These are phyloP conservation scores for Chlamydomonas asymmetrica DNA, from an alignment of 139 green algal species.

Conservation along the genomic window DNA sequence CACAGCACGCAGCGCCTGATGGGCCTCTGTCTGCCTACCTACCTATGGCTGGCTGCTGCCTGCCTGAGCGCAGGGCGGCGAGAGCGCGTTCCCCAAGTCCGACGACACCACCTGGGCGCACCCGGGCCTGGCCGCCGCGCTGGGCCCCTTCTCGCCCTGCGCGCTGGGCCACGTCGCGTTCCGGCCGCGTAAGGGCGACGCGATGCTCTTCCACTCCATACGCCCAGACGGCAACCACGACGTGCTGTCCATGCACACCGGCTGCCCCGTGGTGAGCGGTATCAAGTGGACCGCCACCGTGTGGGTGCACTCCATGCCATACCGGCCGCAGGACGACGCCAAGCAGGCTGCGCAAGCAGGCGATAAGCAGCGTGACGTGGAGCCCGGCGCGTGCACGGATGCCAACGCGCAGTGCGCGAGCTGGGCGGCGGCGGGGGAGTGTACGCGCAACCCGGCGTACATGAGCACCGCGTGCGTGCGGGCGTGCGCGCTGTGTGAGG, in stretches of 20 bases:
- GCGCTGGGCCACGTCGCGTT: slow-evolving; percentile 36
- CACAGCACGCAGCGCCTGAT: too few relatives aligned
- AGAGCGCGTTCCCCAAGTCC: slow-evolving; percentile 30
- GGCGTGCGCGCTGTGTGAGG: slow-evolving; percentile 35
- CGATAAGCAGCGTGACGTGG: slow-evolving; percentile 5
- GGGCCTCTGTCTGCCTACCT: too few relatives aligned
- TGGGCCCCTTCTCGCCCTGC: slow-evolving; percentile 31
- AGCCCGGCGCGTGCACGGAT: slow-evolving; percentile 52
- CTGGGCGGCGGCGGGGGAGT: slow-evolving; percentile 51
- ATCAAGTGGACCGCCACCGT: slow-evolving; percentile 83
- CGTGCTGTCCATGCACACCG: slow-evolving; percentile 47
- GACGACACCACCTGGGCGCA: slow-evolving; percentile 1
- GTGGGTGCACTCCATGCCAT: slow-evolving; percentile 23
- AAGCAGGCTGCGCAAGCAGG: background rate
- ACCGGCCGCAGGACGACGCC: background rate
- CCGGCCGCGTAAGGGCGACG: slow-evolving; percentile 57
- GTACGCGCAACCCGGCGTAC: slow-evolving; percentile 14
- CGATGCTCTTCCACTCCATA: slow-evolving; percentile 40
- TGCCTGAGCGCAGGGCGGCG: too few relatives aligned
- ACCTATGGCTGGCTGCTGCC: too few relatives aligned
- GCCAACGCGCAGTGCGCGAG: slow-evolving; percentile 20
- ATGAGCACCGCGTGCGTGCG: slow-evolving; percentile 20
- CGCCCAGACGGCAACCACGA: slow-evolving; percentile 46
- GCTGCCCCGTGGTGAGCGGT: slow-evolving; percentile 75
- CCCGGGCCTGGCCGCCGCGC: background rate